Conservation (phyloP, 805 yeast species). For the Nakazawaea laoshanensis region DNA sequence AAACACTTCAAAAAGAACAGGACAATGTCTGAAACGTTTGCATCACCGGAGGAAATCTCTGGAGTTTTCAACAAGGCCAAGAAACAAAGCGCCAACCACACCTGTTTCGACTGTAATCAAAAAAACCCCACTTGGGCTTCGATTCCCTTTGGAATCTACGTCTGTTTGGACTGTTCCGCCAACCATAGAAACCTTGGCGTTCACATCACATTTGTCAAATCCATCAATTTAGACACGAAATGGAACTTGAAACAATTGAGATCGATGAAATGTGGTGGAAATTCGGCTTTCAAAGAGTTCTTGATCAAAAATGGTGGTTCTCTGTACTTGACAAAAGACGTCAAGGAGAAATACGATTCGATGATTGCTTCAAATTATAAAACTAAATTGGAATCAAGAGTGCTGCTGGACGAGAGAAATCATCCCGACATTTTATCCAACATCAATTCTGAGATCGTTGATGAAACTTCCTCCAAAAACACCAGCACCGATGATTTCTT, state of each 20-base stretch:
- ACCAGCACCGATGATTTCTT: constrained; percentile 78
- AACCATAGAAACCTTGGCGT: constrained; percentile 95
- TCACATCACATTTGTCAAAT: constrained; percentile 90
- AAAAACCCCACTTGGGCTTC: constrained; percentile 99
- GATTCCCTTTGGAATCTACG: constrained; percentile 86
- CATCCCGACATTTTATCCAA: constrained; percentile 71
- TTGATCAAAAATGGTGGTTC: constrained; percentile 83
- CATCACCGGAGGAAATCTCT: constrained; percentile 61
- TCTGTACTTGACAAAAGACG: constrained; percentile 55
- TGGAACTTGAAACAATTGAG: constrained; percentile 91
- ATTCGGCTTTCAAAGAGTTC: constrained; percentile 76
- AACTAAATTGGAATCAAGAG: constrained; percentile 66
- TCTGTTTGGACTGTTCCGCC: constrained; percentile 93
- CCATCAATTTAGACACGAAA: constrained; percentile 75
- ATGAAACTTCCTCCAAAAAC: constrained; percentile 15
- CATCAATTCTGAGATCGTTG: constrained; percentile 32
- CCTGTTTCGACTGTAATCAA: constrained; percentile 89
- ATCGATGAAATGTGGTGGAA: constrained; percentile 91
- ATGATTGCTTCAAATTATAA: constrained; percentile 74
- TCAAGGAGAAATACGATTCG: constrained; percentile 73
- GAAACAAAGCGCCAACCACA: constrained; percentile 63
- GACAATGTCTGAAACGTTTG: constrained; percentile 40
- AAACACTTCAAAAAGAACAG: too few species aligned
- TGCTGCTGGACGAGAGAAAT: constrained; percentile 53
- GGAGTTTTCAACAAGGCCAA: constrained; percentile 56